Evolutionary conservation across 73 alveolate genomes (phyloP).

Genomic region (Tetrahymena elliotti): DNA sequence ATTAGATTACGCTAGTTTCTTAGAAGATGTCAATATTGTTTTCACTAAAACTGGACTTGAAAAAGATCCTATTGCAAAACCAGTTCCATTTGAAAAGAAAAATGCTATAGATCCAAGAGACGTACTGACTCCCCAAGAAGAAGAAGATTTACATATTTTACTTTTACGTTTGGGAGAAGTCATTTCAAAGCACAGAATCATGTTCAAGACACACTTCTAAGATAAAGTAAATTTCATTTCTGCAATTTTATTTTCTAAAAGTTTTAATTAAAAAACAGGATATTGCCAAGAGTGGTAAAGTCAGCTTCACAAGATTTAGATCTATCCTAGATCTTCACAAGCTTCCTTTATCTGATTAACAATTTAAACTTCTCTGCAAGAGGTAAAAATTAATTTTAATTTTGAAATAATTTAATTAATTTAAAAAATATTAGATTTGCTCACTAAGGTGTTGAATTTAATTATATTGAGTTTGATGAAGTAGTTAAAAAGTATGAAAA

Average conservation of each 20-base stretch:
- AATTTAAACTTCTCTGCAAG: conserved; percentile 61
- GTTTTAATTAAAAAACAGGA: conserved; percentile 15
- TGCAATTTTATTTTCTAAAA: too few species aligned
- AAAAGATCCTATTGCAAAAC: conserved; percentile 72
- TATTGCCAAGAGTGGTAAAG: conserved; percentile 67
- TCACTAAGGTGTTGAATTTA: conserved; percentile 71
- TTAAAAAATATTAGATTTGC: conserved; percentile 44
- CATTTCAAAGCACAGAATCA: conserved; percentile 64
- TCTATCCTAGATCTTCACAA: conserved; percentile 67
- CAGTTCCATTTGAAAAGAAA: conserved; percentile 61
- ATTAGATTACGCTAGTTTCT: conserved; percentile 70
- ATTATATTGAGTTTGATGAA: conserved; percentile 77
- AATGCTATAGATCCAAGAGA: conserved; percentile 86
- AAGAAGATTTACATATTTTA: conserved; percentile 60
- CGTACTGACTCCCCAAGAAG: conserved; percentile 73
- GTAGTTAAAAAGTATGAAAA: conserved; percentile 37
- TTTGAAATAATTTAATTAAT: neutral
- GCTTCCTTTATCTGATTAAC: conserved; percentile 62
- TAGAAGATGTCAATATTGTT: conserved; percentile 80
- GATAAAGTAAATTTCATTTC: conserved; percentile 49
- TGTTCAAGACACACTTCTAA: conserved; percentile 84
- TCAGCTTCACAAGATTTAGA: conserved; percentile 76
- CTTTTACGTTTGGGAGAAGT: conserved; percentile 76
- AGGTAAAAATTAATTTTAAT: conserved; percentile 21
- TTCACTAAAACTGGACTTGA: conserved; percentile 80